Evolutionary conservation across 1,284 basidiomycete species (phyloP).

Genomic region (Heimioporus retisporus): DNA sequence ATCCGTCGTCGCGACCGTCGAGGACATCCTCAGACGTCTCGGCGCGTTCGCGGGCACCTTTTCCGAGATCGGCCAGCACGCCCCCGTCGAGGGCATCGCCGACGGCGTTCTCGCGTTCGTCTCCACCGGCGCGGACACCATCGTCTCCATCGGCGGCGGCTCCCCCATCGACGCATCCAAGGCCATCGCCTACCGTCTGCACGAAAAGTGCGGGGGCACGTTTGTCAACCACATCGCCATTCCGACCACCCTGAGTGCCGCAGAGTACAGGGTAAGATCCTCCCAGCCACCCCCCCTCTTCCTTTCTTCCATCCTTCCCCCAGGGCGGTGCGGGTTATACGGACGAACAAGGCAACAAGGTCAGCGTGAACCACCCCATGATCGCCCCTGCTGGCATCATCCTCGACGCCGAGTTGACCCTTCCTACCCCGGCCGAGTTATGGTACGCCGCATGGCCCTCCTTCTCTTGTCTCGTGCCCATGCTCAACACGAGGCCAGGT

Average conservation of each 20-base stretch:
- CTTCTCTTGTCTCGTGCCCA: conserved; percentile 13
- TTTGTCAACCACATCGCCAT: conserved; percentile 72
- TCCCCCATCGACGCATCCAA: conserved; percentile 85
- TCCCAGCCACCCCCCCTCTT: conserved; percentile 8
- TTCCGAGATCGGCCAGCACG: conserved; percentile 81
- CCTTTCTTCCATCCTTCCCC: conserved; percentile 20
- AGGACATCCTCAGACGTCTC: conserved; percentile 64
- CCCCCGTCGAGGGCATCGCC: conserved; percentile 77
- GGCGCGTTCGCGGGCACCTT: conserved; percentile 75
- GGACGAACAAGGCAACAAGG: conserved; percentile 78
- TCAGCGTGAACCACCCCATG: conserved; percentile 60
- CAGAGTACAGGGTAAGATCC: conserved; percentile 72
- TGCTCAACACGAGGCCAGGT: conserved; percentile 53
- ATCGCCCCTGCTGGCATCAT: conserved; percentile 79
- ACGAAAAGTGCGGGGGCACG: conserved; percentile 62
- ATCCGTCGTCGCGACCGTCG: conserved; percentile 64
- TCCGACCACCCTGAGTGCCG: conserved; percentile 86
- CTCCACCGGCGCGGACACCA: conserved; percentile 68
- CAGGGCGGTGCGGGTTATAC: conserved; percentile 79
- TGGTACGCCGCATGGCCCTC: conserved; percentile 58
- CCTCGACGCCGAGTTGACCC: conserved; percentile 81
- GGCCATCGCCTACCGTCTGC: conserved; percentile 70
- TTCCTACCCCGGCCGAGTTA: conserved; percentile 78
- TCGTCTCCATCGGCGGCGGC: conserved; percentile 83
- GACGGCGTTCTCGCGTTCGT: conserved; percentile 69